Evolutionary conservation across 768 basidiomycete species (phyloP).

Genomic region (Leccinum truebloodii): DNA sequence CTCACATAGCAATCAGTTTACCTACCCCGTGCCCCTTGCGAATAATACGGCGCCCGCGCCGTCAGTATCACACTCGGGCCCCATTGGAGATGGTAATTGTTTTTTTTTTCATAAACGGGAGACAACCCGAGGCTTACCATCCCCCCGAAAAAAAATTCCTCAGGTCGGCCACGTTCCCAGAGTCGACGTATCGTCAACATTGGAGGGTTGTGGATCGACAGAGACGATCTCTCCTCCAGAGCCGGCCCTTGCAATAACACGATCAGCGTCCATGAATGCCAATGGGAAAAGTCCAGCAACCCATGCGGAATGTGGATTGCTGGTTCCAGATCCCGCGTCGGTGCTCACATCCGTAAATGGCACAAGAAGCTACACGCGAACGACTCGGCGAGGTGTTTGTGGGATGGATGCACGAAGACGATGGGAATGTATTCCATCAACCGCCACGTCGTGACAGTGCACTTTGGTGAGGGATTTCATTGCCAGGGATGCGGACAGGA

Average conservation of each 20-base stretch:
- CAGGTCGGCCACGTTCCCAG: neutral
- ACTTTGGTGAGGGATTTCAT: slow-evolving; percentile 8
- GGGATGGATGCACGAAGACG: slow-evolving; percentile 3
- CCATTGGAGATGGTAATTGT: no score
- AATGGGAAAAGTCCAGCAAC: slow-evolving; percentile 1
- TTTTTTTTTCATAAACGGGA: no score
- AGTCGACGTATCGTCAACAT: neutral
- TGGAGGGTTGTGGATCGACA: slow-evolving; percentile 9
- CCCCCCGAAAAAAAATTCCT: no score
- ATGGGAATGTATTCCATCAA: slow-evolving; percentile 11
- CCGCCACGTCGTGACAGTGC: slow-evolving; percentile 9
- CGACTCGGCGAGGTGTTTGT: neutral
- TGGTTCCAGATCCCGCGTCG: slow-evolving; percentile 4
- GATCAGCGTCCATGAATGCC: slow-evolving; percentile 13
- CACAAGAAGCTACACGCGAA: neutral
- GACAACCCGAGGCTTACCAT: neutral
- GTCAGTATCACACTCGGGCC: no score
- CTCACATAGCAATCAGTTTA: no score
- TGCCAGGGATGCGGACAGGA: slow-evolving; percentile 5
- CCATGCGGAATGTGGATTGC: slow-evolving; percentile 16
- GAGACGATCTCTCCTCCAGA: neutral
- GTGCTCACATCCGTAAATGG: slow-evolving; percentile 14
- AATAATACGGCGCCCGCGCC: no score
- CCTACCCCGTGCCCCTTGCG: no score
- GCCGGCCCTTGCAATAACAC: neutral